Conservation (phyloP, 31 red algal genomes). For the Asparagopsis taxiformis region DNA sequence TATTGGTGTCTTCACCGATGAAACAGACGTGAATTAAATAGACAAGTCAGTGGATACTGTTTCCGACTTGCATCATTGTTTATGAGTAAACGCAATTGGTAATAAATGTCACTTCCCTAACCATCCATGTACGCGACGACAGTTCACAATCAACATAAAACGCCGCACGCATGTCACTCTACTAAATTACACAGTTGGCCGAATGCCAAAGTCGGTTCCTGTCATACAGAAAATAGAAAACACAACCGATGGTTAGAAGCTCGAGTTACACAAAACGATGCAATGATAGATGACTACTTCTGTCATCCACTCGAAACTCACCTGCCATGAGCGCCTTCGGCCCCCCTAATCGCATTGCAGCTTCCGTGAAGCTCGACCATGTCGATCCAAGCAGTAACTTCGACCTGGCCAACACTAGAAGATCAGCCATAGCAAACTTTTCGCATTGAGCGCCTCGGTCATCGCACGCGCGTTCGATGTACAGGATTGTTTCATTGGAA, state of each 20-base stretch:
- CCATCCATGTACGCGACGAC: background rate
- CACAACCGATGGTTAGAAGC: too few relatives aligned
- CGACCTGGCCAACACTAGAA: slow-evolving; percentile 56
- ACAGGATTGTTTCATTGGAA: slow-evolving; percentile 37
- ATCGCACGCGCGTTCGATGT: slow-evolving; percentile 57
- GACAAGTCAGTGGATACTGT: too few relatives aligned
- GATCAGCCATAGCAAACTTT: slow-evolving; percentile 76
- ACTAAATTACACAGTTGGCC: background rate
- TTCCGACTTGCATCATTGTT: too few relatives aligned
- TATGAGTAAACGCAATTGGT: too few relatives aligned
- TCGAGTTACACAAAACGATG: too few relatives aligned
- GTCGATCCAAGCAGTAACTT: slow-evolving; percentile 65
- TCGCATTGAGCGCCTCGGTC: slow-evolving; percentile 54
- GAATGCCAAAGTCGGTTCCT: background rate
- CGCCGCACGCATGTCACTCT: too few relatives aligned
- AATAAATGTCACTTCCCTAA: background rate
- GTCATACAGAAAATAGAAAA: background rate
- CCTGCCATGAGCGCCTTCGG: slow-evolving; percentile 69
- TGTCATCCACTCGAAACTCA: too few relatives aligned
- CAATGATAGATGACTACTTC: too few relatives aligned
- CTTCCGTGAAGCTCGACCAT: slow-evolving; percentile 83
- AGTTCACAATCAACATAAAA: too few relatives aligned
- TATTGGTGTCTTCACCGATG: too few relatives aligned
- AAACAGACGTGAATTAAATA: too few relatives aligned
- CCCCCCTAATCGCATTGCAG: slow-evolving; percentile 71